Percentiles rank a stretch among this genome's conserved stretches.
phyloP scores from a whole-genome alignment of 2,329 filamentous ascomycete genomes.

The Aureobasidium sp. region DNA sequence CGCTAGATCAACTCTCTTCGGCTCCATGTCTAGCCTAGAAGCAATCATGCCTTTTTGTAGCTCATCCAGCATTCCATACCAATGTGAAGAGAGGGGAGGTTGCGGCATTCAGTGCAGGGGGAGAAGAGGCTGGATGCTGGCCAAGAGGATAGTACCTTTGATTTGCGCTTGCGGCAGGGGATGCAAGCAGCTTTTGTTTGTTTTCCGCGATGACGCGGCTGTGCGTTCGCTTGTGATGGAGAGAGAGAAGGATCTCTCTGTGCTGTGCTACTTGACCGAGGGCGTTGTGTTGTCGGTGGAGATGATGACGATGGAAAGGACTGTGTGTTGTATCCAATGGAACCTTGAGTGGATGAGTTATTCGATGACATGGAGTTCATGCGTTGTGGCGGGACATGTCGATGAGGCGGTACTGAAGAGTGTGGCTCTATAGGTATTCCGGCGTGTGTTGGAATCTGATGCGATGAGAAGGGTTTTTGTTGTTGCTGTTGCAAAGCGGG shows the following conservation, averaged over 20 bases:
- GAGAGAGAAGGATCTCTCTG: not conserved
- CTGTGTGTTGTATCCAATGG: not conserved
- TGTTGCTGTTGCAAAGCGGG: not conserved
- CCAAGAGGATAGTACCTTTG: not conserved
- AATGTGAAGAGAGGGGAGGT: not conserved
- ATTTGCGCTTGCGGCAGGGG: conserved; percentile 4
- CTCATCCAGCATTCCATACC: not conserved
- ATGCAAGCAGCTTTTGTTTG: conserved; percentile 12
- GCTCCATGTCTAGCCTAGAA: not conserved
- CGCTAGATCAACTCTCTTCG: not conserved
- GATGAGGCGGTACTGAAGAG: not conserved
- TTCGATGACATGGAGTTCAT: not conserved
- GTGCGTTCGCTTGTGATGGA: not conserved
- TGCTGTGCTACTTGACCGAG: not conserved
- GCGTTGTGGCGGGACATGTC: not conserved
- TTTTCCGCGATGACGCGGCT: not conserved
- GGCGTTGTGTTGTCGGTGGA: not conserved
- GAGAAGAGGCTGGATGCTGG: not conserved
- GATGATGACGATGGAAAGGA: not conserved
- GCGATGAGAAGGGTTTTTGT: not conserved
- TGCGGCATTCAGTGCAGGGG: not conserved
- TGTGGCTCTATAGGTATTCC: not conserved
- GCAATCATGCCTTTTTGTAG: not conserved
- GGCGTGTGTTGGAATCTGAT: not conserved
- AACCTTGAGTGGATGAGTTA: not conserved